Evolutionary conservation across 2,329 filamentous ascomycete genomes (phyloP).

Genomic region (Pseudophaeomoniella oleicola): DNA sequence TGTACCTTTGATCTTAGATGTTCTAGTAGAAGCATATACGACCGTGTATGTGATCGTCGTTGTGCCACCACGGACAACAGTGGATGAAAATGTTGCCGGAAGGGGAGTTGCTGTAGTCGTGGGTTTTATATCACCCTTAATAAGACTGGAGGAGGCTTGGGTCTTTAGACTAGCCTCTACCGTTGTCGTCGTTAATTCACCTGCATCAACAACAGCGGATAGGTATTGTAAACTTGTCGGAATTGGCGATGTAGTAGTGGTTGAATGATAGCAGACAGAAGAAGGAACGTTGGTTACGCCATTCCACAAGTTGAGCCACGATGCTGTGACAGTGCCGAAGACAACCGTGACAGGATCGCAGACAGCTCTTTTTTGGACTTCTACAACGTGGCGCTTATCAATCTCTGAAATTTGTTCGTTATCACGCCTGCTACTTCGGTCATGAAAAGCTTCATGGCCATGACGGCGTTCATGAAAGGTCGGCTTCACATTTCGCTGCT

Average conservation of each 20-base stretch:
- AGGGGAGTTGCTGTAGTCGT: not conserved
- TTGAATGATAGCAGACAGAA: not conserved
- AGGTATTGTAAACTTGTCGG: no score
- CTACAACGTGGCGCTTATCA: constrained; percentile 8
- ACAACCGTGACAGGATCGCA: constrained; percentile 40
- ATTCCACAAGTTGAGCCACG: constrained; percentile 19
- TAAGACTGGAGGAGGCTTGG: no score
- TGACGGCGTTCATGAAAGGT: constrained; percentile 23
- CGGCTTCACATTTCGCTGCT: constrained; percentile 23
- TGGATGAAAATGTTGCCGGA: not conserved
- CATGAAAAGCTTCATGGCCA: constrained; percentile 38
- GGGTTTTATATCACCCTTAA: no score
- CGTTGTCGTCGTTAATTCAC: no score
- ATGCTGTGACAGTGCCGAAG: constrained; percentile 42
- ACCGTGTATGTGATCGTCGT: not conserved
- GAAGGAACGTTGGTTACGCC: not conserved
- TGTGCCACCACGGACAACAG: not conserved
- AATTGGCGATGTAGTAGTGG: not conserved
- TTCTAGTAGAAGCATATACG: not conserved
- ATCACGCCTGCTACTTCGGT: constrained; percentile 20
- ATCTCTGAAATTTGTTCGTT: not conserved
- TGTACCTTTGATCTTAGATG: not conserved
- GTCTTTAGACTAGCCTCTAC: no score
- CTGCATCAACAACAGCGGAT: no score
- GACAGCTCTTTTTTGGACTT: constrained; percentile 32